Evolutionary conservation across 192 early-diverging fungal species (phyloP), one percentile per base, ranked within the genome.

Genomic region (Linderina pennispora): DNA sequence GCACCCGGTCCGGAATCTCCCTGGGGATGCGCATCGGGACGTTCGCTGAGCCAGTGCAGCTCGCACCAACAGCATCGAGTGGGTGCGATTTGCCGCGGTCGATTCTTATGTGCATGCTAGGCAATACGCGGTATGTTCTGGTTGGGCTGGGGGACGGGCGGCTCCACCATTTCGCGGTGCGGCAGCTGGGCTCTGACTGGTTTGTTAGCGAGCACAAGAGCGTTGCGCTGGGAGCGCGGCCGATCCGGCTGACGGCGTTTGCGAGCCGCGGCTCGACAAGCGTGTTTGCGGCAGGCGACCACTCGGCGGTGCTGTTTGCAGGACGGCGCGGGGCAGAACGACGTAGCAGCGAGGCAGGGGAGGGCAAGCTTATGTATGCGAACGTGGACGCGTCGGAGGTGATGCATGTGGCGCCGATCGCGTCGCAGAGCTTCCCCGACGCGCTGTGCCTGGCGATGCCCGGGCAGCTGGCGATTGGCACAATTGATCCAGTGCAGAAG

Each of bases 111-210:
- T 48, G 76, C 32, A 54, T 57, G 4, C 76, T 98, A 34, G 88
- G 85, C 41, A 62, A 62, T 15, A 63, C 76, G 1, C 55, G 58
- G 15, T 93, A 92, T 48, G 53, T 94, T 5, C 50, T 97, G 16
- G 88, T 84, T 1, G 90, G 83, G 0, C 58, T 89, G 21, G 92
- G 90, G 44, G 89, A 98, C 61, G 94, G 94, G 2, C 75, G 82
- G n/a, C 50, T 97, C 32, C 64, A 79, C 34, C 79, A 81, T n/a
- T 94, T 81, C 22, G 55, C 55, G 23, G 35, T 65, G 21, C 18
- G 26, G 17, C n/a, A 20, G 19, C 11, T 9, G 35, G 1, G 1
- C 31, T 23, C 9, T 4, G n/a, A 9, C 17, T 20, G 1, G 5
- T 9, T 31, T 2, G 62, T 64, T 25, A 15, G 40, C 33, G 67